Evolutionary conservation across 2,329 filamentous ascomycete genomes (phyloP).

Genomic region (Phyllosticta paracitricarpa): DNA sequence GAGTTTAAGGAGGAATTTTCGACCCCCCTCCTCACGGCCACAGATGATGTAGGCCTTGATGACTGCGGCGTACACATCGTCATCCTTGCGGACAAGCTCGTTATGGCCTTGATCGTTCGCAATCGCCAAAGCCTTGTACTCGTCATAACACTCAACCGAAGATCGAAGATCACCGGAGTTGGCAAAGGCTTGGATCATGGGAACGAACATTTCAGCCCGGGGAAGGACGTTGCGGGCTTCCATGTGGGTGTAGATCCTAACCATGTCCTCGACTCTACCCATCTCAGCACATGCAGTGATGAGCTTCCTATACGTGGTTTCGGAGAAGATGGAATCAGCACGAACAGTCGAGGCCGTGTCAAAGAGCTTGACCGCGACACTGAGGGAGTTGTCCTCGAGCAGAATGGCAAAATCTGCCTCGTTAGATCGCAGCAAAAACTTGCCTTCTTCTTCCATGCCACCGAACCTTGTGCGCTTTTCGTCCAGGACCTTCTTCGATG

Average conservation of each 20-base stretch:
- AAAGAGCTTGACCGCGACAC: constrained; percentile 78
- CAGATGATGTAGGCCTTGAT: constrained; percentile 81
- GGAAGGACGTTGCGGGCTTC: constrained; percentile 65
- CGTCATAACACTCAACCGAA: constrained; percentile 89
- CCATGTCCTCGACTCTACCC: constrained; percentile 78
- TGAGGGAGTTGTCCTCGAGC: constrained; percentile 75
- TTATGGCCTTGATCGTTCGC: constrained; percentile 66
- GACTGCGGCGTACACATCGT: constrained; percentile 80
- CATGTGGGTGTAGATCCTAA: constrained; percentile 86
- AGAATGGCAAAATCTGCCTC: constrained; percentile 81
- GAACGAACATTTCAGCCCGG: constrained; percentile 72
- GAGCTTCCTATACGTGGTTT: constrained; percentile 74
- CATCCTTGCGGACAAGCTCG: constrained; percentile 62
- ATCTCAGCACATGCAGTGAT: constrained; percentile 79
- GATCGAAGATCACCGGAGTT: constrained; percentile 70
- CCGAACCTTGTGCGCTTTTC: constrained; percentile 77
- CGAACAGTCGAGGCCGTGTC: constrained; percentile 59
- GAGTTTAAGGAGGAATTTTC: constrained; percentile 78
- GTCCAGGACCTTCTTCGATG: constrained; percentile 63
- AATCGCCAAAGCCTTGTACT: constrained; percentile 84
- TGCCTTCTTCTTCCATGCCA: constrained; percentile 71
- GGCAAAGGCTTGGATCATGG: constrained; percentile 93
- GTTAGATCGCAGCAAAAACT: constrained; percentile 81
- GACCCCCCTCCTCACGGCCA: constrained; percentile 68
- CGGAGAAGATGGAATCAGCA: constrained; percentile 55